Conservation (phyloP, 164 flowering plant genomes). For the Euptelea pleiosperma region DNA sequence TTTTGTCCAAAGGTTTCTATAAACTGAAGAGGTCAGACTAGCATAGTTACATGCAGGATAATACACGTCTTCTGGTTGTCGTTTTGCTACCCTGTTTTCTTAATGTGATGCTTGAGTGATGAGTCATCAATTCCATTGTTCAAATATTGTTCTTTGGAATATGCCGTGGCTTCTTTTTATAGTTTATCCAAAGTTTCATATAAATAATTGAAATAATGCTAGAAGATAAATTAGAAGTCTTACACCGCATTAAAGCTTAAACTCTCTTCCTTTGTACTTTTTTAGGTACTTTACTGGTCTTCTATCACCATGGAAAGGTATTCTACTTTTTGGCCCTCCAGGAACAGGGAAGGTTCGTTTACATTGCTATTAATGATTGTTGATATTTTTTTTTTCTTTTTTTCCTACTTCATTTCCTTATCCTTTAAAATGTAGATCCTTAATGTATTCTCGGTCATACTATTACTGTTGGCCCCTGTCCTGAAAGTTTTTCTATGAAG, state of each 20-base stretch:
- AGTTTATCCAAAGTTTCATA: too few relatives aligned
- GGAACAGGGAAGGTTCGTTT: slow-evolving; percentile 97
- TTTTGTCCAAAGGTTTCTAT: too few relatives aligned
- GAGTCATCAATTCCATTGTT: neutral
- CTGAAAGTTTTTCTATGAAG: too few relatives aligned
- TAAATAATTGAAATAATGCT: neutral
- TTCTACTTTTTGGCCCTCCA: slow-evolving; percentile 97
- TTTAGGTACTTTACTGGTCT: slow-evolving; percentile 93
- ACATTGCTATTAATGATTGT: neutral
- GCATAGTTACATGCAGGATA: too few relatives aligned
- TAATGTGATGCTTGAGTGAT: too few relatives aligned
- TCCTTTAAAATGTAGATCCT: too few relatives aligned
- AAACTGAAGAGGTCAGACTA: too few relatives aligned
- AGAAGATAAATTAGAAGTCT: neutral
- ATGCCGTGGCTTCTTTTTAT: too few relatives aligned
- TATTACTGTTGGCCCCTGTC: too few relatives aligned
- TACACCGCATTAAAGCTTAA: slow-evolving; percentile 5
- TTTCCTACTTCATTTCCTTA: neutral
- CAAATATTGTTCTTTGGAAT: neutral
- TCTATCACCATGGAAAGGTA: slow-evolving; percentile 97
- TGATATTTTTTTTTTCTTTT: neutral
- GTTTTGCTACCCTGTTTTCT: too few relatives aligned
- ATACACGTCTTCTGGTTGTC: too few relatives aligned
- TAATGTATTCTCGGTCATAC: too few relatives aligned
- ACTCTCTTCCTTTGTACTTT: slow-evolving; percentile 12